phyloP scores from a whole-genome alignment of 31 red algal genomes.

The Asparagopsis taxiformis region DNA sequence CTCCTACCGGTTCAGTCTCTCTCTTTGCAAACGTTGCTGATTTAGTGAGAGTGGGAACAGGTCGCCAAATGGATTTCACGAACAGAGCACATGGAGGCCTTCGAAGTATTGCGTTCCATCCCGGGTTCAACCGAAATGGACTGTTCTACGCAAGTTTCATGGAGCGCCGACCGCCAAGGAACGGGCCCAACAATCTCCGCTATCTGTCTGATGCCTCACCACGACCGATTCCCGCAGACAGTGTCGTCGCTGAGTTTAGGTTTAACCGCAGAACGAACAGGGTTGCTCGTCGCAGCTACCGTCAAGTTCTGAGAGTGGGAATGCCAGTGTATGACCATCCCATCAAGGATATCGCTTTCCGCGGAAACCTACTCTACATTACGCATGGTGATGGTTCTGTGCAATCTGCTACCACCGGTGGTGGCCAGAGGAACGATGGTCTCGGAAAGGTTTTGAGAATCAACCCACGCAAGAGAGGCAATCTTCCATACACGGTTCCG shows the following conservation, averaged over 20 bases:
- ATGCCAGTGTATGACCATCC: conserved; percentile 56
- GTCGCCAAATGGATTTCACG: conserved; percentile 1
- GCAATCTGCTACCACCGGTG: conserved; percentile 31
- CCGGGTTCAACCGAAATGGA: conserved; percentile 5
- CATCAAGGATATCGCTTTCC: conserved; percentile 57
- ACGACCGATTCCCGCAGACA: background rate
- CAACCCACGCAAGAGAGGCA: conserved; percentile 33
- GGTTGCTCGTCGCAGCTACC: conserved; percentile 1
- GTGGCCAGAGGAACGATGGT: conserved; percentile 47
- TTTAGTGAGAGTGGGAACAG: background rate
- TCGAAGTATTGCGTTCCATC: conserved; percentile 20
- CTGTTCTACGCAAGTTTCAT: conserved; percentile 1
- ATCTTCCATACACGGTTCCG: conserved; percentile 40
- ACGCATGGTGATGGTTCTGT: conserved; percentile 51
- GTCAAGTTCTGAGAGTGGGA: conserved; percentile 54
- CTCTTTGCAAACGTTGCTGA: background rate
- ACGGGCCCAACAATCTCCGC: background rate
- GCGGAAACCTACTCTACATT: conserved; percentile 38
- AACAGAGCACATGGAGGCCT: background rate
- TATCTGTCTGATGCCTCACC: conserved; percentile 8
- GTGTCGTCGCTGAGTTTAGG: conserved; percentile 10
- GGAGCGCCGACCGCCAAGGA: background rate
- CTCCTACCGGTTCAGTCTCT: background rate
- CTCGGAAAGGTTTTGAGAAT: conserved; percentile 65
- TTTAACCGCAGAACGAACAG: background rate